Base-by-base conservation (phyloP, 139 green algal genomes). In the Micractinium conductrix region DNA sequence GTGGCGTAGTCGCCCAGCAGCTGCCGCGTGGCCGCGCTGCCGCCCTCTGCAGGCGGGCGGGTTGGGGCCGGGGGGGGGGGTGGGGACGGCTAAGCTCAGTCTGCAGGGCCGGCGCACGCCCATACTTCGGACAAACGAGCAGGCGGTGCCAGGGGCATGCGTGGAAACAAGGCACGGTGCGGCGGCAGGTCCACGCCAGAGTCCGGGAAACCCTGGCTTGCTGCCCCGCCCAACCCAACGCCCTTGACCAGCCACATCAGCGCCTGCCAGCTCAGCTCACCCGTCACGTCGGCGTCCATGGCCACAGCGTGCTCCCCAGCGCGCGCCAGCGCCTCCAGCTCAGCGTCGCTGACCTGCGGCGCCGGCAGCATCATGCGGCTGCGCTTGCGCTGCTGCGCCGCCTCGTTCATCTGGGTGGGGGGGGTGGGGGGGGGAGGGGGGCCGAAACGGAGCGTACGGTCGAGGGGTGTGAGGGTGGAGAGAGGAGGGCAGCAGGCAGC, bases 331-430 rank as follows among this genome's bases (percentile, higher is more conserved):
- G 93, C 85, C 87, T 97, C 93, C 69, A 99, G 93, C 91, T 99
- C 97, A 40, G 90, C 90, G 71, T 99, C 96, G 10, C 83, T 93
- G 24, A 81, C 37, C 86, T 96, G 92, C 33, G 94, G 94, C 26
- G 94, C 93, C 16, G 94, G 95, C 83, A 99, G 92, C 91, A 97
- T 98, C 90, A 99, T 95, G 86, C 97, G 97, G 63, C 91, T 89
- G 14, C 95, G 87, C 45, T 90, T 85, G 14, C 90, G 79, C 79
- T 85, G 85, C 48, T 91, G 80, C 43, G 87, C 70, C 0, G 92
- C 85, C 58, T 97, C 95, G 74, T 98, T 96, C 63, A 93, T 68
- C 44, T 93, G 90, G 60, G 94, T 84, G 12, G 53, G n/a, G 10
- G 16, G 28, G 60, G 60, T 63, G 55, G 17, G 55, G 55, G 4